Conservation (phyloP, 768 basidiomycete genomes). For the Lactarius trivialis region DNA sequence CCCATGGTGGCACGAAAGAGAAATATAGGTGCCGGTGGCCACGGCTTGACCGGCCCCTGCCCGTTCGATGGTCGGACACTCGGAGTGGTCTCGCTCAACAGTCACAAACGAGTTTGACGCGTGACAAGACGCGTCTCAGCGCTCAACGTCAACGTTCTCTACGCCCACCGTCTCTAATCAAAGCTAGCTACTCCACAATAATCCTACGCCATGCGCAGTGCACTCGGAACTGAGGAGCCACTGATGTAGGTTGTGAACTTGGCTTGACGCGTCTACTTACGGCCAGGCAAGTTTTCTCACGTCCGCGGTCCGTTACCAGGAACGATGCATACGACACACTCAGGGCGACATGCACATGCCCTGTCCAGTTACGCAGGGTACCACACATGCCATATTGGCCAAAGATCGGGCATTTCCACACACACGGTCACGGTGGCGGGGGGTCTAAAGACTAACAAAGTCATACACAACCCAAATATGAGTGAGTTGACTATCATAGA, state of each 20-base stretch:
- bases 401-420: conserved; percentile 1
- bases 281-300: conserved; percentile 1
- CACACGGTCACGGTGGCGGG: background rate
- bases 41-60: conserved; percentile 9
- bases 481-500: background rate
- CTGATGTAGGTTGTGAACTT: background rate
- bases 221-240: conserved; percentile 1
- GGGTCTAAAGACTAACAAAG: background rate
- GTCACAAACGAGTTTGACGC: conserved; percentile 19
- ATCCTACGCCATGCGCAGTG: background rate
- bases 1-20: conserved; percentile 13
- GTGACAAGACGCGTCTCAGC: conserved; percentile 20
- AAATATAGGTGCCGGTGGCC: background rate
- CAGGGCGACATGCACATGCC: background rate
- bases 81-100: conserved; percentile 10
- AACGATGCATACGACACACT: background rate
- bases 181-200: background rate
- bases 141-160: background rate
- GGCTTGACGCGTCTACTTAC: conserved; percentile 8
- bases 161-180: background rate
- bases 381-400: no score
- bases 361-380: background rate
- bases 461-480: background rate
- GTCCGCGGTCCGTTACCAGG: conserved; percentile 12
- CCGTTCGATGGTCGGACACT: background rate